Percentiles rank a stretch among this genome's conserved stretches.
phyloP scores from a whole-genome alignment of 139 green algal species.

The Auxenochlorella protothecoides region DNA sequence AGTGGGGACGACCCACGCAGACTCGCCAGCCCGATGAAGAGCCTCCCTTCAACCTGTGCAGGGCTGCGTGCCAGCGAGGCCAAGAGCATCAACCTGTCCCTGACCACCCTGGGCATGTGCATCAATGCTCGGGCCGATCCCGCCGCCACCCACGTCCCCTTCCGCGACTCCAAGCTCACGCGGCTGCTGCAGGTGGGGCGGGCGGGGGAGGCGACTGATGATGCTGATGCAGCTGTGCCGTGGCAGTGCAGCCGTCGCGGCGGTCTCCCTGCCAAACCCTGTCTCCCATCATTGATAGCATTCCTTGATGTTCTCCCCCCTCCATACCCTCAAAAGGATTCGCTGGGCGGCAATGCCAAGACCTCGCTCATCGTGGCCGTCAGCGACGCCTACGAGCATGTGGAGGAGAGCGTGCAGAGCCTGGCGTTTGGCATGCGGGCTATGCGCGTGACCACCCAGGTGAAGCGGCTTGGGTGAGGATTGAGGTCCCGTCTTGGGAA shows the following conservation, averaged over 20 bases:
- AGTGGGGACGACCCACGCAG: too few species aligned
- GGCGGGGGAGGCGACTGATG: too few species aligned
- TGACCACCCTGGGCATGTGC: constrained; percentile 60
- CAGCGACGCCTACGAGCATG: constrained; percentile 47
- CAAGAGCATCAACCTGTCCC: constrained; percentile 61
- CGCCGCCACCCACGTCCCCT: constrained; percentile 50
- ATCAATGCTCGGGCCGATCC: constrained; percentile 44
- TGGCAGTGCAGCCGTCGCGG: too few species aligned
- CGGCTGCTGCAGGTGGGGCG: constrained; percentile 48
- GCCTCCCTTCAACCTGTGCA: neutral
- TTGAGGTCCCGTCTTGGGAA: neutral
- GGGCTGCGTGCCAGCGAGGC: constrained; percentile 56
- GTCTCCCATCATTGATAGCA: neutral
- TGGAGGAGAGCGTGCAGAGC: constrained; percentile 66
- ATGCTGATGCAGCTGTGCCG: too few species aligned
- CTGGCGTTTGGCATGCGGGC: constrained; percentile 68
- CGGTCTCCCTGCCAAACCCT: too few species aligned
- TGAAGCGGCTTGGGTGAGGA: neutral
- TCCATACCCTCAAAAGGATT: constrained; percentile 19
- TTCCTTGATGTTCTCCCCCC: too few species aligned
- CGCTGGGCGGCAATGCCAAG: constrained; percentile 46
- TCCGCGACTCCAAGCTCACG: constrained; percentile 76
- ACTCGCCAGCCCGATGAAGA: too few species aligned
- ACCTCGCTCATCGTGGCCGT: constrained; percentile 47
- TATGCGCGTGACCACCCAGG: constrained; percentile 64